Conservation (phyloP, 108 stramenopile genomes). For the Cyclotella choctawhatcheeana region DNA sequence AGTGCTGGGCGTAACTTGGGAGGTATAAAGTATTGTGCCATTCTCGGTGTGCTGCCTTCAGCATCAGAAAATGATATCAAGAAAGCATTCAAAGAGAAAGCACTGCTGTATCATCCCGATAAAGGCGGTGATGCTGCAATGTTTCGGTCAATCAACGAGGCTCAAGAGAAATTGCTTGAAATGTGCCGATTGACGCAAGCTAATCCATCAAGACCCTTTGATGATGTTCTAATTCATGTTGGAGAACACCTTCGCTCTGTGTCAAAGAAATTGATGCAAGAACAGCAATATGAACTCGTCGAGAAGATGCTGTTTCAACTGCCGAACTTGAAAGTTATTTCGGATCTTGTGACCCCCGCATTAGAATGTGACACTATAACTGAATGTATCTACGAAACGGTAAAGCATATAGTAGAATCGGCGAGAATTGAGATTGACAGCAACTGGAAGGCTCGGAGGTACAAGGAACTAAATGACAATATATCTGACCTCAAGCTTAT, state of each 20-base stretch:
- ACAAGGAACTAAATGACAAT: slow-evolving; percentile 58
- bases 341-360: slow-evolving; percentile 55
- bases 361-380: slow-evolving; percentile 36
- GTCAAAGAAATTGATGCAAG: slow-evolving; percentile 35
- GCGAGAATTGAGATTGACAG: slow-evolving; percentile 50
- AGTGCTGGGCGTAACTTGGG: slow-evolving; percentile 48
- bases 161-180: slow-evolving; percentile 40
- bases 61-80: slow-evolving; percentile 48
- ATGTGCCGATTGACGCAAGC: slow-evolving; percentile 5
- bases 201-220: slow-evolving; percentile 41
- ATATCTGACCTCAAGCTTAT: slow-evolving; percentile 57
- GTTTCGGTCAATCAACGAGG: slow-evolving; percentile 54
- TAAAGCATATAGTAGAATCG: slow-evolving; percentile 53
- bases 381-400: slow-evolving; percentile 29
- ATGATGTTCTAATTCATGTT: slow-evolving; percentile 34
- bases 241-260: slow-evolving; percentile 28
- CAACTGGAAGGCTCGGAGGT: slow-evolving; percentile 55
- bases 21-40: slow-evolving; percentile 51
- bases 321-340: slow-evolving; percentile 36
- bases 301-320: slow-evolving; percentile 48
- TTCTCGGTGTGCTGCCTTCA: slow-evolving; percentile 55
- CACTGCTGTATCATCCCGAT: slow-evolving; percentile 45
- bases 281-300: slow-evolving; percentile 55
- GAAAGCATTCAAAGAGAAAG: slow-evolving; percentile 48
- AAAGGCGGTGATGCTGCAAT: slow-evolving; percentile 15